These are phyloP conservation scores for Xylaria arbuscula DNA, from an alignment of 2,329 filamentous ascomycete genomes.

Conservation along the genomic window DNA sequence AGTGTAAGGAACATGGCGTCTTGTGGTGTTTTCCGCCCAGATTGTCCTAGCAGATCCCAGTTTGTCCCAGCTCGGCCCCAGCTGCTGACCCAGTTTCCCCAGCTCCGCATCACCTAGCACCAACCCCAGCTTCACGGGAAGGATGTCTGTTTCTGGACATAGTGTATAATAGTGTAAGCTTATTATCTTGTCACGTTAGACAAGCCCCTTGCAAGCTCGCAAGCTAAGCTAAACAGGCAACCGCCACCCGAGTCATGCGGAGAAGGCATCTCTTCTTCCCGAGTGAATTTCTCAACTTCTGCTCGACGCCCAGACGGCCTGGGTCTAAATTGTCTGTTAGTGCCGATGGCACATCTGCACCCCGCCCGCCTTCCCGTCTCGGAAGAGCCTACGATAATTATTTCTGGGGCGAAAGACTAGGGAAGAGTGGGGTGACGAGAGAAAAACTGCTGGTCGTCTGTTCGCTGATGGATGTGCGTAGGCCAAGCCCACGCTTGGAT, in stretches of 20 bases:
- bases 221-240: constrained; percentile 26
- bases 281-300: constrained; percentile 1
- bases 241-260: background rate
- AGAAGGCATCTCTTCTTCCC: constrained; percentile 2
- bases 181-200: background rate
- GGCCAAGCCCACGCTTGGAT: constrained; percentile 14
- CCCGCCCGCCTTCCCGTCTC: constrained; percentile 16
- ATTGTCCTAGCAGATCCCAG: constrained; percentile 7
- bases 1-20: background rate
- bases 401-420: background rate
- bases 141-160: constrained; percentile 30
- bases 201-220: constrained; percentile 12
- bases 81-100: constrained; percentile 14
- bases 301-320: background rate
- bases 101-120: constrained; percentile 1
- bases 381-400: constrained; percentile 12
- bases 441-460: background rate
- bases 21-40: constrained; percentile 16
- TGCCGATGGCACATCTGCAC: constrained; percentile 12
- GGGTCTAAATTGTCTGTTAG: background rate
- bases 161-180: background rate
- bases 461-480: constrained; percentile 5
- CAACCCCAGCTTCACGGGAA: constrained; percentile 21
- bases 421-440: background rate
- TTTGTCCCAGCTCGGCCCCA: constrained; percentile 6